phyloP scores from a whole-genome alignment of 371 early-diverging fungal species.

The Haplosporangium sp. region DNA sequence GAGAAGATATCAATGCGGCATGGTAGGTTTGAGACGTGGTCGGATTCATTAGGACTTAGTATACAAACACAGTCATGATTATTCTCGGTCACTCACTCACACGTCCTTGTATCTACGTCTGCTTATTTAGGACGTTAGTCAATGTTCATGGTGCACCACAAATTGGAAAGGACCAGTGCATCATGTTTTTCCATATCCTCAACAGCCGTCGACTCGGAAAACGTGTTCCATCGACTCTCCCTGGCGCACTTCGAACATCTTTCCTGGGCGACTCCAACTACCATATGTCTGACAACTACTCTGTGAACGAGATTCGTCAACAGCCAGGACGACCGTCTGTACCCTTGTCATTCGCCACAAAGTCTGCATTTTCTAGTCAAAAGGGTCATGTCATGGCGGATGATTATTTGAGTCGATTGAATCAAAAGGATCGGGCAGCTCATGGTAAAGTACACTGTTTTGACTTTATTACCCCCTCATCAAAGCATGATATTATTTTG shows the following conservation, averaged over 20 bases:
- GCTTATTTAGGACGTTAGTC: constrained; percentile 66
- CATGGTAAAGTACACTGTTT: constrained; percentile 23
- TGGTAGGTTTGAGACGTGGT: constrained; percentile 56
- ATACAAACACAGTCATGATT: not conserved
- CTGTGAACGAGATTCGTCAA: constrained; percentile 41
- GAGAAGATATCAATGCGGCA: constrained; percentile 69
- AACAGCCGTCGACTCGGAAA: constrained; percentile 67
- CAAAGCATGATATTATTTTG: not conserved
- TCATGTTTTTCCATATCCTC: constrained; percentile 70
- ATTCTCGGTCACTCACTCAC: not conserved
- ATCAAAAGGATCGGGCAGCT: constrained; percentile 42
- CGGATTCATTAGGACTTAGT: too few species aligned
- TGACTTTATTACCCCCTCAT: not conserved
- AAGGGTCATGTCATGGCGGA: constrained; percentile 51
- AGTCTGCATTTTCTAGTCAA: constrained; percentile 52
- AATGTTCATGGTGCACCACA: constrained; percentile 73
- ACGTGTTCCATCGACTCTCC: constrained; percentile 54
- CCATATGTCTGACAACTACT: constrained; percentile 40
- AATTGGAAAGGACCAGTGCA: constrained; percentile 72
- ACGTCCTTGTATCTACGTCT: not conserved
- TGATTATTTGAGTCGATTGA: constrained; percentile 47
- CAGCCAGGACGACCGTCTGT: constrained; percentile 54
- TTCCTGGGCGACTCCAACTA: constrained; percentile 56
- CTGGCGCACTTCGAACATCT: constrained; percentile 51
- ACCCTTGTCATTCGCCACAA: constrained; percentile 50